Conservation (phyloP, 2,329 filamentous ascomycete species). For the Cercospora sp. region DNA sequence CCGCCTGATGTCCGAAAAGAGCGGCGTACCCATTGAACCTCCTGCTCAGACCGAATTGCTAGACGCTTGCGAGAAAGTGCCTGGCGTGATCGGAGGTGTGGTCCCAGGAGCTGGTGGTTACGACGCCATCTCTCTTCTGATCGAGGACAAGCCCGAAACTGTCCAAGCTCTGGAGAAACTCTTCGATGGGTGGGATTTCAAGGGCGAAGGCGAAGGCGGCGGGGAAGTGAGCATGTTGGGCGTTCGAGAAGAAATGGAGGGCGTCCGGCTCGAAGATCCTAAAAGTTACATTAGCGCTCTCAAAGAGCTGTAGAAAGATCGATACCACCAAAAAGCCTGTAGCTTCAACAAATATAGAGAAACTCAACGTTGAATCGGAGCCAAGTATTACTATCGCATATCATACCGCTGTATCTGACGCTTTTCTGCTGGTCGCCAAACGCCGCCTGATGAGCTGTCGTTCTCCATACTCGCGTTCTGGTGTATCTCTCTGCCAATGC, state of each 20-base stretch:
- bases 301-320: slow-evolving; percentile 16
- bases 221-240: slow-evolving; percentile 67
- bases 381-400: neutral
- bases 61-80: slow-evolving; percentile 68
- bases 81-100: slow-evolving; percentile 85
- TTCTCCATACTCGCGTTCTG: neutral
- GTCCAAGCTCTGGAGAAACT: slow-evolving; percentile 61
- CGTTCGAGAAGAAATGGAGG: slow-evolving; percentile 73
- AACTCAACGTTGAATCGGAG: neutral
- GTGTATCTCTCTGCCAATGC: neutral
- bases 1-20: slow-evolving; percentile 70
- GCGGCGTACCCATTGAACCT: slow-evolving; percentile 86
- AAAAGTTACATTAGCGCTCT: slow-evolving; percentile 43
- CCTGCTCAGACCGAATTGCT: slow-evolving; percentile 79
- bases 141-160: slow-evolving; percentile 70
- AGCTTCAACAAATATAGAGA: neutral
- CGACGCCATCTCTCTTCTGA: slow-evolving; percentile 80
- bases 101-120: slow-evolving; percentile 93
- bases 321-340: neutral
- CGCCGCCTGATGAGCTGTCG: neutral
- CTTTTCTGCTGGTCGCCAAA: slow-evolving; percentile 4
- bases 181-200: slow-evolving; percentile 62
- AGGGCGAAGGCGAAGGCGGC: slow-evolving; percentile 40
- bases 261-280: slow-evolving; percentile 50
- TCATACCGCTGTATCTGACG: neutral